Base-by-base conservation (phyloP, 2,329 filamentous ascomycete species). In the Trichoderma atroviride region DNA sequence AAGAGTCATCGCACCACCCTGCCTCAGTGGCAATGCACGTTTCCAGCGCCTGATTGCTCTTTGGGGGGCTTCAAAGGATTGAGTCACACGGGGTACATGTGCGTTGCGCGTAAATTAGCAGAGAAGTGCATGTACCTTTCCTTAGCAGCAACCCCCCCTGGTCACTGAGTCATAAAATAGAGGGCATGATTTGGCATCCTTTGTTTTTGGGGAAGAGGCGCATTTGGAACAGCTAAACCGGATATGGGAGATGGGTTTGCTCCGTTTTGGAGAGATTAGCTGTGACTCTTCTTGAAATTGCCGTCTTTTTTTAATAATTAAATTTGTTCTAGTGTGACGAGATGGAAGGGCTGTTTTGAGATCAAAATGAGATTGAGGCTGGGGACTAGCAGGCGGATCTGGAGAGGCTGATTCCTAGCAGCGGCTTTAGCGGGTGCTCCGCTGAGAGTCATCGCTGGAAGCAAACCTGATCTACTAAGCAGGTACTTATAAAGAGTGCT, bases 401-500 rank as follows among this genome's bases (percentile, higher is more conserved):
- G n/a, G 56, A 58, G 56, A 40, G 60, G 29, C 27, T 35, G 43
- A 27, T 62, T 63, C 16, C 7, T 29, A 63, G 60, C 31, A 40
- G 31, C 47, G 47, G 47, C 47, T 50, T 24, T 50, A 50, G 47
- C 47, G 47, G 47, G n/a, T 53, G 31, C 31, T 50, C 29, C 59
- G 40, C 60, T 52, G 47, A n/a, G 29, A 53, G 60, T 53, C 60
- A 63, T 52, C 60, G 29, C 43, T 52, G 16, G 40, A 43, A 43
- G 40, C 40, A 43, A 9, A 35, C 13, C 19, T 35, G 33, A 35
- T 35, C 40, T 9, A 43, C 40, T 43, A 27, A 57, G 29, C 14
- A 31, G 31, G 47, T 63, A 63, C 60, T 63, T 63, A 63, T 63
- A 63, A n/a, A 53, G 35, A 63, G 31, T 37, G 47, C 60, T 63